Evolutionary conservation across 2,329 filamentous ascomycete genomes (phyloP).

Genomic region (Monosporascus sp.): DNA sequence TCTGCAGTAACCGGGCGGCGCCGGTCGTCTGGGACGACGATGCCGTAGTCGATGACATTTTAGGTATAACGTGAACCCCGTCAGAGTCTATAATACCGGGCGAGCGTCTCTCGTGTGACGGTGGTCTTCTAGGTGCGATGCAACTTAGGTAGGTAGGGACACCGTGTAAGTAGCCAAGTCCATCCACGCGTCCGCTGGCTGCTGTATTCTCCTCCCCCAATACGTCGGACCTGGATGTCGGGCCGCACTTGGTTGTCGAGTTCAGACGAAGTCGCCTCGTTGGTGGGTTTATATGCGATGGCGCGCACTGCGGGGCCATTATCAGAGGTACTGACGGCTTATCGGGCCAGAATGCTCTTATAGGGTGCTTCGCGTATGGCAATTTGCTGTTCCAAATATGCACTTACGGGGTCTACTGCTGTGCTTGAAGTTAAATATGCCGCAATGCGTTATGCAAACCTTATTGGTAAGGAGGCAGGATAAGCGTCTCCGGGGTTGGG

Average conservation of each 20-base stretch:
- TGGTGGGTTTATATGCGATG: neutral
- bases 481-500: too few species aligned
- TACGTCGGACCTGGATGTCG: neutral
- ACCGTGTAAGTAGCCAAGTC: too few species aligned
- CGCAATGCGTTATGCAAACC: too few species aligned
- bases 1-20: conserved; percentile 68
- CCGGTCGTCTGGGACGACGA: conserved; percentile 43
- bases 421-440: too few species aligned
- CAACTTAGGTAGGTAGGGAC: neutral
- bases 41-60: conserved; percentile 44
- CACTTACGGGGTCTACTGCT: too few species aligned
- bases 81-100: too few species aligned
- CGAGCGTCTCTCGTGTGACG: neutral
- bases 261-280: neutral
- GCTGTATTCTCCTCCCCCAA: neutral
- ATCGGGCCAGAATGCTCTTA: too few species aligned
- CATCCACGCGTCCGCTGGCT: neutral
- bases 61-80: conserved; percentile 1
- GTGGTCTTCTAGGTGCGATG: conserved; percentile 2
- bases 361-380: too few species aligned
- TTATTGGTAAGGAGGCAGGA: too few species aligned
- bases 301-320: neutral
- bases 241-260: conserved; percentile 24
- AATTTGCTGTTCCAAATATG: too few species aligned
- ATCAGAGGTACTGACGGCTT: too few species aligned